Conservation (phyloP, 176 grass and related monocot genomes). For the Oryza glumipatula region DNA sequence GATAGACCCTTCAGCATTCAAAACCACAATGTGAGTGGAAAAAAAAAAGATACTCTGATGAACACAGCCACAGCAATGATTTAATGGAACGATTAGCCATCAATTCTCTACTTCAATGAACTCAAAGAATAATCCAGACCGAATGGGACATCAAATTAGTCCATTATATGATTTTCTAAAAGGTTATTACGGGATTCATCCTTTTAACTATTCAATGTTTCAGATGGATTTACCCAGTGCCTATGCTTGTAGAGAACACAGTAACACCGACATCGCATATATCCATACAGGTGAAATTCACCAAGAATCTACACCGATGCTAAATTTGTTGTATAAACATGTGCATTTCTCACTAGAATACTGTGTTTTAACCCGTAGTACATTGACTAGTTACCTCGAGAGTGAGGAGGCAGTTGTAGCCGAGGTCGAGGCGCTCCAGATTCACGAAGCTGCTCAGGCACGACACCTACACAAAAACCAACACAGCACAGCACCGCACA, state of each 20-base stretch:
- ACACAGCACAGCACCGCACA: background rate
- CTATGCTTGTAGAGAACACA: background rate
- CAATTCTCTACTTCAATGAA: background rate
- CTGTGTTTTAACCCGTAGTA: background rate
- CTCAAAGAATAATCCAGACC: background rate
- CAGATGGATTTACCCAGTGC: background rate
- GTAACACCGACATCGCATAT: background rate
- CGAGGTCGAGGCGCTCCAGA: constrained; percentile 89
- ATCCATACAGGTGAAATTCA: background rate
- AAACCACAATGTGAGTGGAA: constrained; percentile 12
- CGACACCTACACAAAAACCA: constrained; percentile 58
- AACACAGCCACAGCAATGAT: background rate
- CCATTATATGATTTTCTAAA: background rate
- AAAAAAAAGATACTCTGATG: background rate
- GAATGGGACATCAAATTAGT: background rate
- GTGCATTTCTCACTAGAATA: background rate
- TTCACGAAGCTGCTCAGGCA: constrained; percentile 67
- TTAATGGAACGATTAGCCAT: background rate
- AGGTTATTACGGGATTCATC: background rate
- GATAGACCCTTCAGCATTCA: constrained; percentile 56
- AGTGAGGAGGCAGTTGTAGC: constrained; percentile 81
- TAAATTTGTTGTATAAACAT: background rate
- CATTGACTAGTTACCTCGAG: constrained; percentile 59
- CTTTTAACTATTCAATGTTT: background rate
- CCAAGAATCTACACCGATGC: background rate